Evolutionary conservation across 2,329 filamentous ascomycete species (phyloP).

Genomic region (Teratosphaeriaceae sp.): DNA sequence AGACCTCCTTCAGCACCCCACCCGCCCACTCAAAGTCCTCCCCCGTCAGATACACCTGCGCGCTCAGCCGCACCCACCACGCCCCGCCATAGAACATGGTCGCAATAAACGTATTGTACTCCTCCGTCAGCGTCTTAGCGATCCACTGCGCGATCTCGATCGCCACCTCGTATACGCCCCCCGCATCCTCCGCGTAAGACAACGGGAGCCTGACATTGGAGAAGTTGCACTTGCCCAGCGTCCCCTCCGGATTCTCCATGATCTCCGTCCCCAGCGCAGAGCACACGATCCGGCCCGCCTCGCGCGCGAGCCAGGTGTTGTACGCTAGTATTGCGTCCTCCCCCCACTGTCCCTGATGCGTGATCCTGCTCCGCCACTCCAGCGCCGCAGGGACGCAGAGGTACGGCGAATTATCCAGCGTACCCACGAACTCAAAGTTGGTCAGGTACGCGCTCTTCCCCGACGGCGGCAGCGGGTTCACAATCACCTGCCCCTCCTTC

Average conservation of each 20-base stretch:
- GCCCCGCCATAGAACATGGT: constrained; percentile 54
- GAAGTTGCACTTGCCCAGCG: constrained; percentile 53
- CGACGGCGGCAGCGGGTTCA: constrained; percentile 36
- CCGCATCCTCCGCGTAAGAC: constrained; percentile 30
- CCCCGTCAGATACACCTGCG: constrained; percentile 76
- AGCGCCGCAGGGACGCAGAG: constrained; percentile 66
- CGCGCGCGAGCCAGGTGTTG: constrained; percentile 53
- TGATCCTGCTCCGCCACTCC: constrained; percentile 54
- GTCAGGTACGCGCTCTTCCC: constrained; percentile 55
- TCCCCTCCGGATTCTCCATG: constrained; percentile 58
- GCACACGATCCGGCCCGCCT: constrained; percentile 57
- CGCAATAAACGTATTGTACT: constrained; percentile 68
- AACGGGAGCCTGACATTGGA: constrained; percentile 65
- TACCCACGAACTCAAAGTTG: constrained; percentile 72
- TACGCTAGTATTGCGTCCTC: constrained; percentile 65
- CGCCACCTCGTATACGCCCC: constrained; percentile 22
- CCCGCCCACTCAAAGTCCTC: constrained; percentile 70
- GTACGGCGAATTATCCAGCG: constrained; percentile 65
- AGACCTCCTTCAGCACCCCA: constrained; percentile 51
- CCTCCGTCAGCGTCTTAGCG: constrained; percentile 36
- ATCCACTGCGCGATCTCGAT: constrained; percentile 37
- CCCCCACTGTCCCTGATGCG: constrained; percentile 38
- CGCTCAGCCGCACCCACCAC: constrained; percentile 69
- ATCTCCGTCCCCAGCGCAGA: constrained; percentile 61
- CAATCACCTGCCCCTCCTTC: constrained; percentile 13